Evolutionary conservation across 345 rosid genomes (phyloP).

Genomic region (Lepidium didymum): DNA sequence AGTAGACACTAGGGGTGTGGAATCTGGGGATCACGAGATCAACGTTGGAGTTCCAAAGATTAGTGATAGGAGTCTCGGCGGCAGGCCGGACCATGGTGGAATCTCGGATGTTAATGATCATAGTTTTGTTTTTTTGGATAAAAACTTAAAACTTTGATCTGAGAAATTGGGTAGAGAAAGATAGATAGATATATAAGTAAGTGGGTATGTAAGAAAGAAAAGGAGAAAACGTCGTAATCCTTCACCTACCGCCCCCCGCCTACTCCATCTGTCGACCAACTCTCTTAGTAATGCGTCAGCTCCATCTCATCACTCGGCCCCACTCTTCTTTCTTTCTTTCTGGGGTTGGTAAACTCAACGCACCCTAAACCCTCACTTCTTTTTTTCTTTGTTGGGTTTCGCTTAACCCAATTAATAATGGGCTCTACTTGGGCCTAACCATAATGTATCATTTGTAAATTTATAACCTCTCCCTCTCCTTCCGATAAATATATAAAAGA

Average conservation of each 20-base stretch:
- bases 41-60: slow-evolving; percentile 83
- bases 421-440: background rate
- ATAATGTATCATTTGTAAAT: no score
- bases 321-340: background rate
- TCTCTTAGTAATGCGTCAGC: background rate
- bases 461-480: no score
- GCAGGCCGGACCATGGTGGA: slow-evolving; percentile 76
- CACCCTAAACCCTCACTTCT: background rate
- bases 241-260: slow-evolving; percentile 29
- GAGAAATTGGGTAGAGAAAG: background rate
- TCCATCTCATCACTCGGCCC: background rate
- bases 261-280: slow-evolving; percentile 25
- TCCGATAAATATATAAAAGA: no score
- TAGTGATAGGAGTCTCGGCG: slow-evolving; percentile 44
- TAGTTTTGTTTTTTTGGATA: background rate
- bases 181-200: background rate
- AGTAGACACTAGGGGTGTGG: slow-evolving; percentile 93
- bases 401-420: background rate
- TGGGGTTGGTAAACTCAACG: slow-evolving; percentile 16
- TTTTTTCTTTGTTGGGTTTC: background rate
- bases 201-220: background rate
- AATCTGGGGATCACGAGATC: slow-evolving; percentile 85
- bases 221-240: slow-evolving; percentile 10
- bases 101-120: slow-evolving; percentile 62
- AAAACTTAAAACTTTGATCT: background rate